Evolutionary conservation across 352 stramenopile genomes (phyloP).

Genomic region (Pythium chondricola): DNA sequence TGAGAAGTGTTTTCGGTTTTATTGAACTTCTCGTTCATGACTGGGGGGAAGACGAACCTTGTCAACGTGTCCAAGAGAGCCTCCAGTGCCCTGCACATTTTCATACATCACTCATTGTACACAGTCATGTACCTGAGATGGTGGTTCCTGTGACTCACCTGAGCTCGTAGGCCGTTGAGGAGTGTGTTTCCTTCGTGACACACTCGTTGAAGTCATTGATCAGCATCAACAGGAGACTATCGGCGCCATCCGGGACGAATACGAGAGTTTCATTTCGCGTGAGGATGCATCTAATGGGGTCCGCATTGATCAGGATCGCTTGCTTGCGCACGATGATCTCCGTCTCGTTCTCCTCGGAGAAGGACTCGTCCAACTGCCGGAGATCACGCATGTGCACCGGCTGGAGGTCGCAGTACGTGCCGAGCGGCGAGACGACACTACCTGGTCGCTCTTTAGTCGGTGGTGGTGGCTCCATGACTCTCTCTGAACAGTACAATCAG

Average conservation of each 20-base stretch:
- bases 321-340: slow-evolving; percentile 36
- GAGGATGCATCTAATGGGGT: slow-evolving; percentile 41
- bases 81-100: slow-evolving; percentile 16
- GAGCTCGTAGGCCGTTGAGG: slow-evolving; percentile 24
- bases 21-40: too few species aligned
- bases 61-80: slow-evolving; percentile 21
- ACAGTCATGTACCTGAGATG: too few species aligned
- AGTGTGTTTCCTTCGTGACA: slow-evolving; percentile 9
- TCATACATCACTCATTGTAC: not conserved
- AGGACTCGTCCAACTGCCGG: slow-evolving; percentile 32
- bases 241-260: slow-evolving; percentile 37
- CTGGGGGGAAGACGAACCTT: too few species aligned
- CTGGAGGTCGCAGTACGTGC: slow-evolving; percentile 29
- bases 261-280: slow-evolving; percentile 33
- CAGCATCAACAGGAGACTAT: slow-evolving; percentile 35
- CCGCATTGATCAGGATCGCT: slow-evolving; percentile 39
- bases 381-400: slow-evolving; percentile 39
- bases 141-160: too few species aligned
- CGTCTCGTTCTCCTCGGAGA: slow-evolving; percentile 26
- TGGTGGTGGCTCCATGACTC: not conserved
- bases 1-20: too few species aligned
- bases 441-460: slow-evolving; percentile 5
- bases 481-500: too few species aligned
- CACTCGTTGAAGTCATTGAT: slow-evolving; percentile 37
- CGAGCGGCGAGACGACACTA: slow-evolving; percentile 9